phyloP scores from a whole-genome alignment of 2,329 filamentous ascomycete genomes.

The Emmonsia crescens region DNA sequence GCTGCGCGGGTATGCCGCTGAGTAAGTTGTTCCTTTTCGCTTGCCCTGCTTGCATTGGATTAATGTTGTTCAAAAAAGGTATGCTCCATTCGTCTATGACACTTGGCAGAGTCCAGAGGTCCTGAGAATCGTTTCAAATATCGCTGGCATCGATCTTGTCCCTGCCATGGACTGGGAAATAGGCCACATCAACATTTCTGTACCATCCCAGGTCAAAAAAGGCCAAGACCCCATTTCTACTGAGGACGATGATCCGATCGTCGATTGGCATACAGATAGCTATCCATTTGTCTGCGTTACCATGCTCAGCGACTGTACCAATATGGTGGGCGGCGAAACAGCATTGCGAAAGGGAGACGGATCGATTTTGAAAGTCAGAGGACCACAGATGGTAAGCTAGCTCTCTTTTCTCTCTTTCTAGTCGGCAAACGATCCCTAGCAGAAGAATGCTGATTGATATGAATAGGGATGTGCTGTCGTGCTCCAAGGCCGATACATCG shows the following conservation, averaged over 20 bases:
- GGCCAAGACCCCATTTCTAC: slow-evolving; percentile 33
- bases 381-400: slow-evolving; percentile 49
- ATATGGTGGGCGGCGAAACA: slow-evolving; percentile 56
- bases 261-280: slow-evolving; percentile 55
- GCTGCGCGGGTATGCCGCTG: slow-evolving; percentile 44
- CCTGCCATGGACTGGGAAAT: slow-evolving; percentile 47
- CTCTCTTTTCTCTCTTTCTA: not conserved
- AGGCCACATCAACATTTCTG: slow-evolving; percentile 45
- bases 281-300: slow-evolving; percentile 61
- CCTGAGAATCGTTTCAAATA: slow-evolving; percentile 39
- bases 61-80: slow-evolving; percentile 25
- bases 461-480: slow-evolving; percentile 51
- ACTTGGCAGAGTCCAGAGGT: slow-evolving; percentile 47
- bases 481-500: slow-evolving; percentile 57
- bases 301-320: slow-evolving; percentile 53
- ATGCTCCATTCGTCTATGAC: slow-evolving; percentile 54
- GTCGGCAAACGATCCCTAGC: not conserved
- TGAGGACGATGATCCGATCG: slow-evolving; percentile 43
- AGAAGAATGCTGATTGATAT: slow-evolving; percentile 5
- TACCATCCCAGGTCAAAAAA: slow-evolving; percentile 40
- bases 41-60: not conserved
- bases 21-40: slow-evolving; percentile 35
- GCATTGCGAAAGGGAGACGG: slow-evolving; percentile 46
- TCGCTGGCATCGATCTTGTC: slow-evolving; percentile 46
- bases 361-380: slow-evolving; percentile 47